These are phyloP conservation scores for Avicennia marina DNA, from an alignment of 257 asterid genomes.

Conservation along the genomic window DNA sequence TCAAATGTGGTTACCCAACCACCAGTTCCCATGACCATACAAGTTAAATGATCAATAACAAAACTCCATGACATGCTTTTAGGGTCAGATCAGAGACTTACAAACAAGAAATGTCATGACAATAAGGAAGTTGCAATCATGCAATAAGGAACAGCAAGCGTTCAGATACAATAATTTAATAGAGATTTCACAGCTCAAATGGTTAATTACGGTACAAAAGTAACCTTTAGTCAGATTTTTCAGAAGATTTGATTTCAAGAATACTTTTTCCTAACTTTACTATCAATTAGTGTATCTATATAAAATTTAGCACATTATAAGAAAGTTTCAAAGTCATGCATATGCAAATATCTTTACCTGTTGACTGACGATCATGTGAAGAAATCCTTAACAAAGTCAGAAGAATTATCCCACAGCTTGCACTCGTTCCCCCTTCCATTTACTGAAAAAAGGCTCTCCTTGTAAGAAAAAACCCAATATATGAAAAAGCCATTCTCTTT, in stretches of 20 bases:
- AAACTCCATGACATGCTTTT: not conserved
- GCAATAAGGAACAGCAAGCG: not conserved
- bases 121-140: not conserved
- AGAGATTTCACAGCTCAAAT: not conserved
- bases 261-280: not conserved
- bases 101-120: not conserved
- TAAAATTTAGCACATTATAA: not conserved
- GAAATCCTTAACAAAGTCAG: slow-evolving; percentile 29
- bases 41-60: not conserved
- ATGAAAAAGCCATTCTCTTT: slow-evolving; percentile 21
- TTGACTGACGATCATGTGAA: slow-evolving; percentile 12
- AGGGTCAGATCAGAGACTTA: not conserved
- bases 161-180: no score
- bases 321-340: not conserved
- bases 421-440: slow-evolving; percentile 21
- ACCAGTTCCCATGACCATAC: not conserved
- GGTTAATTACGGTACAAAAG: not conserved
- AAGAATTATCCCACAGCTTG: slow-evolving; percentile 28
- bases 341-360: slow-evolving; percentile 5
- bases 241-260: not conserved
- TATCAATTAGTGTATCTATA: not conserved
- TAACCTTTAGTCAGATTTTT: not conserved
- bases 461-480: slow-evolving; percentile 31
- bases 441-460: slow-evolving; percentile 42
- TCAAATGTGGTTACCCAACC: not conserved